Conservation (phyloP, 192 early-diverging fungal species). For the Linnemannia schmuckeri region DNA sequence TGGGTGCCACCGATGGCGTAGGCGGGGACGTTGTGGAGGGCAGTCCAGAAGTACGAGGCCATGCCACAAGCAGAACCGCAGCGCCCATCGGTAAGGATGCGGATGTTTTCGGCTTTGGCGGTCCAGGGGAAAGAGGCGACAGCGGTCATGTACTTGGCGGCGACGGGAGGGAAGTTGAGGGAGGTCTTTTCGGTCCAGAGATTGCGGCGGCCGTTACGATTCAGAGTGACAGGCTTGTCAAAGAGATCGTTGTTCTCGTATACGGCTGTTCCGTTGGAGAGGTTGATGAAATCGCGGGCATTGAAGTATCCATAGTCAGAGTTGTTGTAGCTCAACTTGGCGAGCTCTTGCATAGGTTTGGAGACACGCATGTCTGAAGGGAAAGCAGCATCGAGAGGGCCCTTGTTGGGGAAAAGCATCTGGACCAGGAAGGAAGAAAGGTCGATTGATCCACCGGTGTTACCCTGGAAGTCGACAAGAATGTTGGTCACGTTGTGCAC, state of each 20-base stretch:
- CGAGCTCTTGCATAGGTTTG: neutral
- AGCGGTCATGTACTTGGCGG: neutral
- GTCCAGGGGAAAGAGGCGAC: slow-evolving; percentile 11
- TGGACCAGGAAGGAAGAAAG: slow-evolving; percentile 1
- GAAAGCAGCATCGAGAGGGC: neutral
- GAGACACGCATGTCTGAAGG: neutral
- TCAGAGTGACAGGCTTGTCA: neutral
- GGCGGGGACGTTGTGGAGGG: neutral
- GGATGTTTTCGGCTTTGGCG: slow-evolving; percentile 10
- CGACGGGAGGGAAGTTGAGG: neutral
- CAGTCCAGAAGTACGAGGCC: neutral
- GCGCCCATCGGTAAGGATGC: slow-evolving; percentile 25
- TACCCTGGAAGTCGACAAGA: slow-evolving; percentile 12
- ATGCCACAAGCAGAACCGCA: slow-evolving; percentile 34
- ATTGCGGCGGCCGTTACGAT: neutral
- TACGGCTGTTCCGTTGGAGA: neutral
- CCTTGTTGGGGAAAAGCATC: slow-evolving; percentile 21
- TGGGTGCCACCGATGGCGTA: slow-evolving; percentile 10
- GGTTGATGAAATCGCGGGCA: neutral
- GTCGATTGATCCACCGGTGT: neutral
- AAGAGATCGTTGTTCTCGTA: slow-evolving; percentile 6
- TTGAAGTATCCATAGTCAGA: neutral
- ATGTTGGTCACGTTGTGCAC: slow-evolving; percentile 11
- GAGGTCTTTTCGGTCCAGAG: neutral
- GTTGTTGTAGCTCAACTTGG: neutral